Evolutionary conservation across 768 basidiomycete species (phyloP).

Genomic region (Leccinum subtestaceum): DNA sequence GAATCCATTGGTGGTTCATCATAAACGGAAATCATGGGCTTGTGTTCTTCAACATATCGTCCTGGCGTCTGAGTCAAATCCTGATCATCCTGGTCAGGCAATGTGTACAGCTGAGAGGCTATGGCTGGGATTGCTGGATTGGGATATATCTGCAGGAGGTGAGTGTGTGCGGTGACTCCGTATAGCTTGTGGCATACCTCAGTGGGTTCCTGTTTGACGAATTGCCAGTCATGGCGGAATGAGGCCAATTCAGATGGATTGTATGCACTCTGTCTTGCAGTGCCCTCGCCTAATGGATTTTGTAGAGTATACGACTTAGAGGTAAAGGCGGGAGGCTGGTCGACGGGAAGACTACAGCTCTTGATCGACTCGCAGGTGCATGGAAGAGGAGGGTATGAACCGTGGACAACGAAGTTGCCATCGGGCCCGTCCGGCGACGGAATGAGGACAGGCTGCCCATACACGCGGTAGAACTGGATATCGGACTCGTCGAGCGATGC

Average conservation of each 20-base stretch:
- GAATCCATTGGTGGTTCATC: constrained; percentile 33
- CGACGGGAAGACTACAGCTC: constrained; percentile 4
- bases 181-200: constrained; percentile 20
- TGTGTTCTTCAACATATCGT: constrained; percentile 15
- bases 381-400: constrained; percentile 3
- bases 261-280: background rate
- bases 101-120: constrained; percentile 17
- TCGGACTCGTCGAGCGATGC: constrained; percentile 31
- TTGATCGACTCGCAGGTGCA: background rate
- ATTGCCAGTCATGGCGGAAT: constrained; percentile 18
- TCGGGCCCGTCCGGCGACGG: constrained; percentile 23
- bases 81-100: constrained; percentile 16
- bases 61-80: background rate
- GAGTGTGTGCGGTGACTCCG: constrained; percentile 1
- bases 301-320: constrained; percentile 31
- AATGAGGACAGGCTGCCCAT: constrained; percentile 34
- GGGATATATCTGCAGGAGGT: constrained; percentile 14
- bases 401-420: constrained; percentile 15
- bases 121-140: constrained; percentile 13
- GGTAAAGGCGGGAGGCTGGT: constrained; percentile 3
- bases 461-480: constrained; percentile 31
- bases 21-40: constrained; percentile 6
- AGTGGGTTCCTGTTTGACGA: constrained; percentile 24
- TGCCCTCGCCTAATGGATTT: constrained; percentile 25
- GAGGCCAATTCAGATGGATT: background rate